phyloP scores from a whole-genome alignment of 1,139 yeast species.

The Nakaseomyces delphensis region DNA sequence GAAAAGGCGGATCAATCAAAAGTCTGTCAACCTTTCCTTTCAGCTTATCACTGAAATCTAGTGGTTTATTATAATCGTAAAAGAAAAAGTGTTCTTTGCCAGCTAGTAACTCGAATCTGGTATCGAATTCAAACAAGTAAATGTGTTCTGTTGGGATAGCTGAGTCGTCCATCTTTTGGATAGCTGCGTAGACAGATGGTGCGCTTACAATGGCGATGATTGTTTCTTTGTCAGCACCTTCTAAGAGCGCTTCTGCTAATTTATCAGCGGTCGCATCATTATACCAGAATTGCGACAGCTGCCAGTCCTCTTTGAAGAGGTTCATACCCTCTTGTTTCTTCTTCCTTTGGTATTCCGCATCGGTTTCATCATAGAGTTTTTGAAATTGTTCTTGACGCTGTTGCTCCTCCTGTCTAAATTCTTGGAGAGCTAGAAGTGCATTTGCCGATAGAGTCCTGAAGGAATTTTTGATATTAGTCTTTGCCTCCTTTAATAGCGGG shows the following conservation, averaged over 20 bases:
- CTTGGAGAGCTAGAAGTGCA: conserved; percentile 69
- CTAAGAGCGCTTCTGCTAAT: conserved; percentile 60
- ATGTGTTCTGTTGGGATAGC: conserved; percentile 58
- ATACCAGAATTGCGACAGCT: conserved; percentile 87
- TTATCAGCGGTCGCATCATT: conserved; percentile 59
- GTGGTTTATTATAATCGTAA: conserved; percentile 69
- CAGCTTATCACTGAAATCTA: conserved; percentile 49
- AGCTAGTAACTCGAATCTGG: conserved; percentile 63
- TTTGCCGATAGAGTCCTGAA: conserved; percentile 49
- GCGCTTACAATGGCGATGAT: conserved; percentile 75
- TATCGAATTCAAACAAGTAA: conserved; percentile 70
- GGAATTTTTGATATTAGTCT: no score
- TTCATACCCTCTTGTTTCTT: conserved; percentile 43
- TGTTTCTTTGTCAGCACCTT: conserved; percentile 65
- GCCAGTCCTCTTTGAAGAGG: conserved; percentile 85
- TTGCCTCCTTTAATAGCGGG: no score
- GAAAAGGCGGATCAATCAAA: conserved; percentile 83
- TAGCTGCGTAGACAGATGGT: conserved; percentile 85
- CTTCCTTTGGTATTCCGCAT: conserved; percentile 34
- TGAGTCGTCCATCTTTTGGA: conserved; percentile 43
- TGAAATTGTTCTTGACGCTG: conserved; percentile 52
- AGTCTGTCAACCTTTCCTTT: conserved; percentile 60
- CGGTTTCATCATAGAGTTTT: conserved; percentile 49
- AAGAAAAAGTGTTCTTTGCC: conserved; percentile 56
- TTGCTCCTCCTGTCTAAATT: conserved; percentile 60